These are phyloP conservation scores for Gastrolobium villosum DNA, from an alignment of 306 rosid species.

Conservation along the genomic window DNA sequence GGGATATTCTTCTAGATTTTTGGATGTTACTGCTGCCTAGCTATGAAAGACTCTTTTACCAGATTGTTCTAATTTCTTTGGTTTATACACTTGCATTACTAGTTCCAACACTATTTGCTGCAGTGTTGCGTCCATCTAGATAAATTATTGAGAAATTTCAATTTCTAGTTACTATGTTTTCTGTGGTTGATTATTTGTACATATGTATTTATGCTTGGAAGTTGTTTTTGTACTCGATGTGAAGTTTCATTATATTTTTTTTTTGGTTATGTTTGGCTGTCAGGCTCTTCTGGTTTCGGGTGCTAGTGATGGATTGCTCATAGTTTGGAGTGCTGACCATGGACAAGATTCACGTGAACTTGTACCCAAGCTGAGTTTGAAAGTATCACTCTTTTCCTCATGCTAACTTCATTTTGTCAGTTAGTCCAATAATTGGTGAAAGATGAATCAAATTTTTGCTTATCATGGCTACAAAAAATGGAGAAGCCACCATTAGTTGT, in stretches of 20 bases:
- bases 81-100: background rate
- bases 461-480: constrained; percentile 34
- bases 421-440: constrained; percentile 37
- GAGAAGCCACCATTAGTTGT: constrained; percentile 38
- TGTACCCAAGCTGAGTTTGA: constrained; percentile 95
- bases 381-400: constrained; percentile 59
- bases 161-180: constrained; percentile 40
- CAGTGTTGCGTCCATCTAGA: constrained; percentile 30
- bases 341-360: constrained; percentile 97
- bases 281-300: constrained; percentile 98
- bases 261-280: constrained; percentile 45
- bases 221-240: constrained; percentile 36
- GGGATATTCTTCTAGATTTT: constrained; percentile 5
- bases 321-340: constrained; percentile 98
- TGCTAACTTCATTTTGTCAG: constrained; percentile 16
- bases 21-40: background rate
- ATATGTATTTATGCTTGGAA: constrained; percentile 34
- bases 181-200: constrained; percentile 8
- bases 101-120: constrained; percentile 8
- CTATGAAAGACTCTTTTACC: background rate
- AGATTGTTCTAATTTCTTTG: background rate
- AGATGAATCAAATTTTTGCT: constrained; percentile 41
- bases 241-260: constrained; percentile 22
- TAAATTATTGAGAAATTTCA: constrained; percentile 22
- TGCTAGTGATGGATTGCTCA: constrained; percentile 94